A percentile compares a stretch with the other conserved stretches of the same genome.
These are phyloP conservation scores for Chernovozyma aurita DNA, from an alignment of 1,139 yeast genomes.

Conservation along the genomic window DNA sequence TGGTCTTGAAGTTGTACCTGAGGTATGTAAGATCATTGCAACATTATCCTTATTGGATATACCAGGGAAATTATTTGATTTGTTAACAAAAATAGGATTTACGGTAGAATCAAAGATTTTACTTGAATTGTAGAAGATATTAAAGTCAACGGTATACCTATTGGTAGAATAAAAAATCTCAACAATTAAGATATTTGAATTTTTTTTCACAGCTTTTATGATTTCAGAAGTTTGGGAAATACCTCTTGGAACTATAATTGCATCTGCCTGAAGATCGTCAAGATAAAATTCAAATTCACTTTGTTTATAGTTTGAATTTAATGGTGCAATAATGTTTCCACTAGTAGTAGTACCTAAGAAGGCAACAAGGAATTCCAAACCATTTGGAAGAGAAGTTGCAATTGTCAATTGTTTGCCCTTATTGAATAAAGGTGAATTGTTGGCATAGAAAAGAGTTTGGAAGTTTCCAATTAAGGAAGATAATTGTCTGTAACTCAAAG, in stretches of 20 bases:
- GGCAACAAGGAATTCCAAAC: slow-evolving; percentile 50
- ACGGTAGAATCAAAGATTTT: slow-evolving; percentile 21
- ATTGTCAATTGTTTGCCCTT: slow-evolving; percentile 38
- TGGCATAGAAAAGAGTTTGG: slow-evolving; percentile 33
- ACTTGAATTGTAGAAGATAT: slow-evolving; percentile 20
- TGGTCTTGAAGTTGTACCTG: slow-evolving; percentile 71
- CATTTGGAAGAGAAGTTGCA: slow-evolving; percentile 57
- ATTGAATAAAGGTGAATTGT: slow-evolving; percentile 30
- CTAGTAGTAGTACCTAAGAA: slow-evolving; percentile 53
- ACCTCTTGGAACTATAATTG: slow-evolving; percentile 54
- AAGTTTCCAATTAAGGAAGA: slow-evolving; percentile 36
- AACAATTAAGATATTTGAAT: slow-evolving; percentile 33
- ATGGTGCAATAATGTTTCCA: slow-evolving; percentile 58
- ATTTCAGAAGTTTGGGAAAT: slow-evolving; percentile 33
- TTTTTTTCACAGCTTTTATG: slow-evolving; percentile 46
- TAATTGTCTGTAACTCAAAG: slow-evolving; percentile 31
- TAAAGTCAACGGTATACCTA: slow-evolving; percentile 36
- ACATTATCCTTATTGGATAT: slow-evolving; percentile 43
- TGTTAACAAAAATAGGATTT: slow-evolving; percentile 18
- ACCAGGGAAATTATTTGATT: slow-evolving; percentile 25
- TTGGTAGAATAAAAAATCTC: slow-evolving; percentile 44
- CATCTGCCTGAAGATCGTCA: slow-evolving; percentile 51
- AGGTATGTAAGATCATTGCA: slow-evolving; percentile 62
- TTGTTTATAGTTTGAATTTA: slow-evolving; percentile 57
- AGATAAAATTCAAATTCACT: slow-evolving; percentile 59